Evolutionary conservation across 805 yeast genomes (phyloP), one percentile per base, ranked within the genome.

Genomic region (Zygoascus tannicola): DNA sequence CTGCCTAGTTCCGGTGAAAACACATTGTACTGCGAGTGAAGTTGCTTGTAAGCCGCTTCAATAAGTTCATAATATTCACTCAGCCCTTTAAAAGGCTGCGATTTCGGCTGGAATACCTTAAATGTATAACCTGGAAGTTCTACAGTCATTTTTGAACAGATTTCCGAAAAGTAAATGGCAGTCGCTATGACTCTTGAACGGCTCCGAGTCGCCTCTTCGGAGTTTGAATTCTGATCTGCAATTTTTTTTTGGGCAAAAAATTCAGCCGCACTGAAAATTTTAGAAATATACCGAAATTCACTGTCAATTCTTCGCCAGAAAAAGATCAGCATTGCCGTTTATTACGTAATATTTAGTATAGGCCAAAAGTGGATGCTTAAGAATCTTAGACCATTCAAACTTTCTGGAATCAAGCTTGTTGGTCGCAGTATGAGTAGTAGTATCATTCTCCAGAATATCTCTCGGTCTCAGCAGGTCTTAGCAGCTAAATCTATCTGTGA

Each of bases 401-500:
- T n/a, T n/a, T n/a, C n/a, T n/a, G 30, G 12, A 26, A 26, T 7
- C 30, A 12, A 26, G 30, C 10, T 26, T 26, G 30, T 26, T 12
- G 30, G 30, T 18, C 40, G 40, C 3, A 22, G 23, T 22, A 37
- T 37, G 40, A 23, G 33, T 26, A 37, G 23, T 10, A 23, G 15
- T 37, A 23, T 37, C 32, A 37, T 37, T 5, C 32, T 37, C 33
- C 32, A 37, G 16, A 37, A 23, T 19, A 14, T 37, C 3, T 23
- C 21, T 23, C 40, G 12, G 18, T 4, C 40, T 15, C 30, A 15
- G 21, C 30, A 26, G 21, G 15, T 21, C 23, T 21, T 22, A 3
- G 32, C 40, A 10, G 40, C 40, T 21, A n/a, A 26, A 22, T 37
- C 40, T 8, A 37, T 37, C 3, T n/a, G 21, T 15, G 40, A 26